phyloP scores from a whole-genome alignment of 2,329 filamentous ascomycete species.

The Seiridium unicorne region DNA sequence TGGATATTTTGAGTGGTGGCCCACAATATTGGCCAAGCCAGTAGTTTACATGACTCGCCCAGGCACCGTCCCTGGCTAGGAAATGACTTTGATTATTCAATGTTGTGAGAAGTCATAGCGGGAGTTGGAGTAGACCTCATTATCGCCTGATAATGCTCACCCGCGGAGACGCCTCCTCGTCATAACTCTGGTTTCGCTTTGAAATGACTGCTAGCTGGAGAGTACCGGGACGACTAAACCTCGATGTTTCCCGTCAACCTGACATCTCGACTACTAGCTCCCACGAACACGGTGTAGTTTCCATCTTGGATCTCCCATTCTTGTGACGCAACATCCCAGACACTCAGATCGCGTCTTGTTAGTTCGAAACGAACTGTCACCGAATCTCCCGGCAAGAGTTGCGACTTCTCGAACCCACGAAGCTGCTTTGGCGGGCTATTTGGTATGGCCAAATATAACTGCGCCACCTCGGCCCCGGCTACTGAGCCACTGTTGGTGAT shows the following conservation, averaged over 20 bases:
- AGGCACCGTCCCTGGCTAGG: too few species aligned
- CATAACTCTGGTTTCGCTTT: too few species aligned
- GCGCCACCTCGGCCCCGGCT: slow-evolving; percentile 49
- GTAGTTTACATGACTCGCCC: too few species aligned
- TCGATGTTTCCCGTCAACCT: slow-evolving; percentile 33
- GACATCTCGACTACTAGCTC: slow-evolving; percentile 45
- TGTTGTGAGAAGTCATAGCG: too few species aligned
- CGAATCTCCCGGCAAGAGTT: slow-evolving; percentile 45
- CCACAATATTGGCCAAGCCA: too few species aligned
- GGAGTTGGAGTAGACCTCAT: too few species aligned
- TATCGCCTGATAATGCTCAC: too few species aligned
- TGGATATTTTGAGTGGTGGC: too few species aligned
- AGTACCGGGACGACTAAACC: slow-evolving; percentile 12
- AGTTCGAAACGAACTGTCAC: slow-evolving; percentile 52
- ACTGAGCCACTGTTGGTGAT: slow-evolving; percentile 63
- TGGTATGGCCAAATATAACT: slow-evolving; percentile 62
- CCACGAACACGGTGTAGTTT: slow-evolving; percentile 39
- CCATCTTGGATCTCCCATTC: slow-evolving; percentile 57
- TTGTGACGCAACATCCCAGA: slow-evolving; percentile 60
- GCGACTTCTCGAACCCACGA: slow-evolving; percentile 61
- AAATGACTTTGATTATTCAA: too few species aligned
- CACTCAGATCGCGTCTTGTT: slow-evolving; percentile 60
- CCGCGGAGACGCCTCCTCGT: too few species aligned
- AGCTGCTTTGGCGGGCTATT: slow-evolving; percentile 57
- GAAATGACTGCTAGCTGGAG: not conserved